Conservation (phyloP, 805 yeast genomes). For the Starmera quercuum region DNA sequence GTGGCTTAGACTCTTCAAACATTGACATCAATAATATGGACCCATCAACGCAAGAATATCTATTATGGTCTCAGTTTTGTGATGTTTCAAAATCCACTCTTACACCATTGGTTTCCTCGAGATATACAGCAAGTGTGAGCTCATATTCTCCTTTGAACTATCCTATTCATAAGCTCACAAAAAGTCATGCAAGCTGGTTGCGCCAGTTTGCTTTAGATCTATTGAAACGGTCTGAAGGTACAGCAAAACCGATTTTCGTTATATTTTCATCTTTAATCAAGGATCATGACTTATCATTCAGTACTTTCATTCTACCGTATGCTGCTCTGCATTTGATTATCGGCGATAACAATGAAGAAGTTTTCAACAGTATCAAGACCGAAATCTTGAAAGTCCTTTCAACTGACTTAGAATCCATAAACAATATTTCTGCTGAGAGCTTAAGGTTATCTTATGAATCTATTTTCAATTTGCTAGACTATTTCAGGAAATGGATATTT, state of each 20-base stretch:
- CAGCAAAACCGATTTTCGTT: slow-evolving; percentile 40
- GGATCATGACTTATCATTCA: slow-evolving; percentile 62
- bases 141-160: slow-evolving; percentile 38
- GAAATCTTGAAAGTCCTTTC: slow-evolving; percentile 60
- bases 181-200: slow-evolving; percentile 66
- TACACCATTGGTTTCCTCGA: slow-evolving; percentile 67
- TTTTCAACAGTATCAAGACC: slow-evolving; percentile 33
- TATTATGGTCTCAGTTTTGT: slow-evolving; percentile 56
- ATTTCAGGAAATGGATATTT: slow-evolving; percentile 66
- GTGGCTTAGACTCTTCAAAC: slow-evolving; percentile 36
- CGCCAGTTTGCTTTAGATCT: slow-evolving; percentile 60
- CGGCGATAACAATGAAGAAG: slow-evolving; percentile 30
- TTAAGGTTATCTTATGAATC: slow-evolving; percentile 62
- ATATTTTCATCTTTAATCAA: slow-evolving; percentile 59
- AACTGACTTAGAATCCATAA: slow-evolving; percentile 33
- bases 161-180: slow-evolving; percentile 56
- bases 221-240: slow-evolving; percentile 30
- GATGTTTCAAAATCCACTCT: slow-evolving; percentile 65
- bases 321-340: slow-evolving; percentile 59
- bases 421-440: slow-evolving; percentile 51
- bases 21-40: slow-evolving; percentile 22
- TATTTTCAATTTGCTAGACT: slow-evolving; percentile 74
- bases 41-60: slow-evolving; percentile 18
- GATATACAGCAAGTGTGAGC: slow-evolving; percentile 47
- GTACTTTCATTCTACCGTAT: slow-evolving; percentile 72